Evolutionary conservation across 2,329 filamentous ascomycete species (phyloP).

Genomic region (Nemania sp.): DNA sequence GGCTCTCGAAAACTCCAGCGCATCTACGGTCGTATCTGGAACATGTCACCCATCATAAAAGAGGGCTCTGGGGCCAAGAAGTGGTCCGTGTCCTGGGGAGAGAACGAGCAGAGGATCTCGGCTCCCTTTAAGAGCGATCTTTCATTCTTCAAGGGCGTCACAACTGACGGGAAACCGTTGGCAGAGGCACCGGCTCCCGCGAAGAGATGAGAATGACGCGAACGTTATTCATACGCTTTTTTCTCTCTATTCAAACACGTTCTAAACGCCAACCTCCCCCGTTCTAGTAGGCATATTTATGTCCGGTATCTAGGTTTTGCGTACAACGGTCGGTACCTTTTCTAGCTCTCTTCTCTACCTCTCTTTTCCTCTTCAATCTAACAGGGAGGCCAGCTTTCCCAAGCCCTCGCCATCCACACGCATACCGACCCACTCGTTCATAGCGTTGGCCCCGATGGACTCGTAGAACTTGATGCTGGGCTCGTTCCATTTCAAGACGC

Average conservation of each 20-base stretch:
- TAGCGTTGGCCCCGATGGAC: slow-evolving; percentile 66
- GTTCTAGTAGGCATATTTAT: too few relatives aligned
- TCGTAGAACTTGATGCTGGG: slow-evolving; percentile 88
- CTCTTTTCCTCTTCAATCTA: slow-evolving; percentile 35
- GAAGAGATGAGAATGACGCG: neutral
- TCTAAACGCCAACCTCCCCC: neutral
- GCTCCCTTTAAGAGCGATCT: slow-evolving; percentile 43
- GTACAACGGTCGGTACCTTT: neutral
- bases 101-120: slow-evolving; percentile 34
- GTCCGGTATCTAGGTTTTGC: neutral
- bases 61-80: slow-evolving; percentile 35
- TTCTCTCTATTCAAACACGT: neutral
- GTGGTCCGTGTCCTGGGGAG: slow-evolving; percentile 53
- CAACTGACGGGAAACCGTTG: slow-evolving; percentile 36
- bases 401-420: slow-evolving; percentile 71
- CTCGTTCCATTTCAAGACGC: slow-evolving; percentile 90
- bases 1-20: slow-evolving; percentile 49
- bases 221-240: neutral
- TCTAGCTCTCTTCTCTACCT: neutral
- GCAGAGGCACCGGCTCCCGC: neutral
- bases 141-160: slow-evolving; percentile 55
- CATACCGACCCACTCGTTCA: slow-evolving; percentile 77
- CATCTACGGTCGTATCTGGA: slow-evolving; percentile 47
- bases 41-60: slow-evolving; percentile 44
- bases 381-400: slow-evolving; percentile 59